These are phyloP conservation scores for Cairneyella variabilis DNA, from an alignment of 495 filamentous ascomycete genomes.

Conservation along the genomic window DNA sequence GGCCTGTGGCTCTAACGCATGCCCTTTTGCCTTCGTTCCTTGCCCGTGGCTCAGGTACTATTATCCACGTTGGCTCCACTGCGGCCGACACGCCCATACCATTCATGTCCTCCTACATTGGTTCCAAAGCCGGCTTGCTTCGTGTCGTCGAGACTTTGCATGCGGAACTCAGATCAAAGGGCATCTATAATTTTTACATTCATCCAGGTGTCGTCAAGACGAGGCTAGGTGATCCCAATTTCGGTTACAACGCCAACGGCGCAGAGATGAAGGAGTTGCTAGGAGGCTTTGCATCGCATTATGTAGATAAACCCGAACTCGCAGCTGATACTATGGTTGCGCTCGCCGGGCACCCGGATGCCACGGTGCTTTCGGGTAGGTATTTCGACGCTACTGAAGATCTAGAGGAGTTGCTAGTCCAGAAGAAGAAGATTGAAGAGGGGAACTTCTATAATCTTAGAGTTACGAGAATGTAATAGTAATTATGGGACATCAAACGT, in stretches of 20 bases:
- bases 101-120: neutral
- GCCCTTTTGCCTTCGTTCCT: neutral
- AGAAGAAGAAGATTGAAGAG: neutral
- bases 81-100: neutral
- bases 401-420: neutral
- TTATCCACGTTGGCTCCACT: neutral
- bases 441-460: too few relatives aligned
- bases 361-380: neutral
- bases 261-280: too few relatives aligned
- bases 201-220: too few relatives aligned
- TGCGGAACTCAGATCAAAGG: too few relatives aligned
- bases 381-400: neutral
- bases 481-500: too few relatives aligned
- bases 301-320: neutral
- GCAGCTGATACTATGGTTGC: neutral
- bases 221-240: too few relatives aligned
- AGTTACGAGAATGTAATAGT: too few relatives aligned
- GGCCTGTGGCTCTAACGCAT: neutral
- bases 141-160: too few relatives aligned
- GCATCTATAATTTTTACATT: too few relatives aligned
- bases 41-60: neutral
- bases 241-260: too few relatives aligned
- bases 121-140: neutral
- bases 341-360: neutral
- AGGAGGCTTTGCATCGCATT: neutral